Evolutionary conservation across 2,329 filamentous ascomycete genomes (phyloP).

Genomic region (Sclerotinia trifoliorum): DNA sequence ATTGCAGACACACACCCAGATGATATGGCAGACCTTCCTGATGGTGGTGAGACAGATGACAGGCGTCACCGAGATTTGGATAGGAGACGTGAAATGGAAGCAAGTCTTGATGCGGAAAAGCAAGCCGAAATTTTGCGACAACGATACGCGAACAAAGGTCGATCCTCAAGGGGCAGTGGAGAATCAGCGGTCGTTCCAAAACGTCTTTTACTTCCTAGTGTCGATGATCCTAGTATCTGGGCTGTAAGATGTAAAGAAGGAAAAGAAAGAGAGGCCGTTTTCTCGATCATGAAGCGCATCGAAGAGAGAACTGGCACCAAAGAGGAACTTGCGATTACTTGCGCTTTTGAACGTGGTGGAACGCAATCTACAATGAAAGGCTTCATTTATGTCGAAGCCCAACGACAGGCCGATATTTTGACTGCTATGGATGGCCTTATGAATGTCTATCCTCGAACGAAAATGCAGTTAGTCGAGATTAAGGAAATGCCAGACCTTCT

Average conservation of each 20-base stretch:
- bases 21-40: conserved; percentile 74
- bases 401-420: conserved; percentile 81
- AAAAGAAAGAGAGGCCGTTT: conserved; percentile 90
- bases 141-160: conserved; percentile 80
- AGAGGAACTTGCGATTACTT: conserved; percentile 79
- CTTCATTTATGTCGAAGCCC: conserved; percentile 92
- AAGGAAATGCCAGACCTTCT: conserved; percentile 98
- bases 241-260: conserved; percentile 89
- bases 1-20: conserved; percentile 89
- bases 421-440: conserved; percentile 79
- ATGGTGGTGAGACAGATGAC: conserved; percentile 80
- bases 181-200: conserved; percentile 80
- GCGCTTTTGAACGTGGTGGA: conserved; percentile 85
- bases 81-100: conserved; percentile 81
- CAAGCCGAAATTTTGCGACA: conserved; percentile 84
- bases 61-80: conserved; percentile 92
- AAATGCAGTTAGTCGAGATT: conserved; percentile 85
- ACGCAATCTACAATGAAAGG: conserved; percentile 81
- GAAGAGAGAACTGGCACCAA: conserved; percentile 77
- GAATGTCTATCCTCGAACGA: conserved; percentile 85
- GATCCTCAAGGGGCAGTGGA: conserved; percentile 62
- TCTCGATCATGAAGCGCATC: conserved; percentile 83
- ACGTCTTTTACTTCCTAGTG: conserved; percentile 82
- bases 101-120: conserved; percentile 89
- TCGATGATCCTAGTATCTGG: conserved; percentile 96